These are phyloP conservation scores for Naganishia friedmannii DNA, from an alignment of 768 basidiomycete species.

Conservation along the genomic window DNA sequence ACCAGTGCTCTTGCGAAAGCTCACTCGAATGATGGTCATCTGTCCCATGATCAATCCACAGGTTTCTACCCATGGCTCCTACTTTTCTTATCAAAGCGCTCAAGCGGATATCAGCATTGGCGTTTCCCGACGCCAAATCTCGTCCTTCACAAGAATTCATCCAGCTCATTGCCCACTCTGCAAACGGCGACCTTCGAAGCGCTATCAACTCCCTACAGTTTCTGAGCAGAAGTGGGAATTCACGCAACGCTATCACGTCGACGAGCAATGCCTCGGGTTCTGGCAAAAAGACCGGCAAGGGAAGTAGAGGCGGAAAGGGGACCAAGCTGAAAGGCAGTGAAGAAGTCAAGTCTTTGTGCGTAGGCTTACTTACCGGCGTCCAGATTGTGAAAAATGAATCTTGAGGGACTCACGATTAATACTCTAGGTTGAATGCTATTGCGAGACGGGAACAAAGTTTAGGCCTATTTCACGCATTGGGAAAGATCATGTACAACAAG, in stretches of 20 bases:
- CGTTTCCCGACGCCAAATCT: conserved; percentile 51
- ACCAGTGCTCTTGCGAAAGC: background rate
- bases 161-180: conserved; percentile 71
- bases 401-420: background rate
- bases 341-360: background rate
- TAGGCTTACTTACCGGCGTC: background rate
- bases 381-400: background rate
- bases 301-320: conserved; percentile 48
- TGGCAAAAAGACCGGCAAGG: conserved; percentile 34
- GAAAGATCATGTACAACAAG: conserved; percentile 93
- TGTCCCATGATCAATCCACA: conserved; percentile 44
- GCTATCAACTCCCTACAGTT: conserved; percentile 93
- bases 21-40: background rate
- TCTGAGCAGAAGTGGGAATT: conserved; percentile 56
- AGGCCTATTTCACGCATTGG: conserved; percentile 84
- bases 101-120: conserved; percentile 60
- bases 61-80: conserved; percentile 87
- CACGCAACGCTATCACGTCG: conserved; percentile 41
- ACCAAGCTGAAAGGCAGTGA: conserved; percentile 30
- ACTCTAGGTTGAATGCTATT: conserved; percentile 64
- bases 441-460: conserved; percentile 81
- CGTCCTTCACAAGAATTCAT: conserved; percentile 65
- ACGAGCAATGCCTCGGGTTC: conserved; percentile 17
- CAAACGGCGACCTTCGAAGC: conserved; percentile 87
- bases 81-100: conserved; percentile 80